Base-by-base conservation (phyloP, 192 early-diverging fungal genomes). In the Coemansia sp. region DNA sequence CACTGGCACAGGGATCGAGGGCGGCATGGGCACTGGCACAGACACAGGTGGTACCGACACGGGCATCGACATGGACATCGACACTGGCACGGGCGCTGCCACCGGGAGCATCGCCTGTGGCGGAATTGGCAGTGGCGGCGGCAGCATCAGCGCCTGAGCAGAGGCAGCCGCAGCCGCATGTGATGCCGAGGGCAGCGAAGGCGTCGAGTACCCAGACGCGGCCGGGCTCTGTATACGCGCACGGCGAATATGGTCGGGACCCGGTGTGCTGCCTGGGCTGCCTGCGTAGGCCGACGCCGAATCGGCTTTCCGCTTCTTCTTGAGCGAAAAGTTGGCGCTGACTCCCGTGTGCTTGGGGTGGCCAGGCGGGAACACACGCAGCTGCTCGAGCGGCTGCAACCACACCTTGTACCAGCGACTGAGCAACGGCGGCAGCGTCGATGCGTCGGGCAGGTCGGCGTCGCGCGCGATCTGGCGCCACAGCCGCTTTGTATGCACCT, bases 321-420 rank as follows among this genome's bases (percentile, higher is more conserved):
- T 69, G 15, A 76, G 51, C 18, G 66, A 68, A 57, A 73, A 73
- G 52, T 73, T 66, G 24, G 66, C 72, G 17, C 48, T 44, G 19
- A 76, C 23, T 6, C 72, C 72, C n/a, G 66, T 67, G 41, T 76
- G 72, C 25, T 53, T 68, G 9, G 64, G 56, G 11, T 76, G 72
- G 4, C 72, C 72, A 0, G 72, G 72, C 34, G 72, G 72, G 45
- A 45, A 76, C 14, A 76, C 72, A 18, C 51, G 52, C 25, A 64
- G 53, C 61, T 76, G 72, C 46, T 76, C 72, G 5, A 76, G 60
- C 10, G 72, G 65, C 53, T 64, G 72, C 38, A 76, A 33, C 72
- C 72, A 76, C 10, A 59, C 60, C 45, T 76, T 76, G 43, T 76
- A 76, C 72, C 72, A 76, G 34, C 72, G 65, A 27, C 72, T 69